Evolutionary conservation across 148 eudicot genomes (phyloP), one percentile per base, ranked within the genome.

Genomic region (Cornus florida): DNA sequence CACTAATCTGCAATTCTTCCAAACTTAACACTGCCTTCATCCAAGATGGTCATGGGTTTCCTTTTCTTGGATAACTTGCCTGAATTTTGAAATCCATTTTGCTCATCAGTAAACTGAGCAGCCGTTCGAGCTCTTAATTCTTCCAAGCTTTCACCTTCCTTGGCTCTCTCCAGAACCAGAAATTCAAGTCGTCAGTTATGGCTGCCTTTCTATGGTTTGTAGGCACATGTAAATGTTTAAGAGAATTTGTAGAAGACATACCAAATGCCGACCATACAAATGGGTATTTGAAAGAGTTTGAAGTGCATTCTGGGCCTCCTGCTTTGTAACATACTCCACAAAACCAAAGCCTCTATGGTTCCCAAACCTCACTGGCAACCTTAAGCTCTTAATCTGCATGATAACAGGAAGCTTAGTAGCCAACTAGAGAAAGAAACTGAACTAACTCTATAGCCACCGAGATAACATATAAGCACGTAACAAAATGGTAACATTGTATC

Each of bases 311-410:
- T 90, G 84, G 20, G 99, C 89, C 87, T 96, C 99, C 87, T 96
- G 97, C 84, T 96, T 96, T 2, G 99, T 91, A 38, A 91, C 91
- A 80, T 80, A 96, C 87, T 93, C 98, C 56, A 96, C 97, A 71
- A 96, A 96, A 31, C 94, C 99, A 88, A 93, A 96, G 41, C 99
- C 99, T 83, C 99, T 90, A 73, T 96, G 99, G 83, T 93, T 89
- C 67, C 94, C 97, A 23, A 83, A 84, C 79, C 86, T 87, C 90
- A 78, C 90, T 73, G 99, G 99, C 78, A 96, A 89, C 86, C 95
- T 89, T 60, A 96, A 69, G 74, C 97, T 86, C 83, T 96, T 96
- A 23, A 95, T 84, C 99, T 95, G 89, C 33, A 72, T 28, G 59
- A 68, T 38, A 71, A 23, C 19, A 68, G 10, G 38, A 57, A 66